These are phyloP conservation scores for Psilocybe cubensis DNA, from an alignment of 768 basidiomycete species.

Conservation along the genomic window DNA sequence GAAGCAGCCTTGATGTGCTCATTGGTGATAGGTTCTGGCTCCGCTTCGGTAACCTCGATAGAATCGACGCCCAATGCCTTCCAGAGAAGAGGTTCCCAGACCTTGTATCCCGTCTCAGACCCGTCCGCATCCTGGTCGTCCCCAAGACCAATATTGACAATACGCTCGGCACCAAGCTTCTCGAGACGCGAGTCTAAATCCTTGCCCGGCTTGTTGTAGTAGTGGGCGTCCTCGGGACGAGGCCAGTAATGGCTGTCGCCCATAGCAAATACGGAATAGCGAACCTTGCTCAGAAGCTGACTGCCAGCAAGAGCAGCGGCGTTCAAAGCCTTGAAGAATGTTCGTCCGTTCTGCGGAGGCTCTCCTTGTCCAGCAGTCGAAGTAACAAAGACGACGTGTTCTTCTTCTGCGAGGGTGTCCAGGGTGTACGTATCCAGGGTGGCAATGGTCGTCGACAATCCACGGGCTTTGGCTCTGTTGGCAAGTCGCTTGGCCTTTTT, in stretches of 20 bases:
- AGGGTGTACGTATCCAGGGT: constrained; percentile 83
- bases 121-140: constrained; percentile 99
- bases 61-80: constrained; percentile 91
- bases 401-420: constrained; percentile 74
- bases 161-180: constrained; percentile 77
- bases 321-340: constrained; percentile 85
- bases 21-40: constrained; percentile 97
- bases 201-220: constrained; percentile 96
- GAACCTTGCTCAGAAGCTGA: constrained; percentile 62
- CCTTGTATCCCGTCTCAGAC: constrained; percentile 92
- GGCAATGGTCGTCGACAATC: constrained; percentile 73
- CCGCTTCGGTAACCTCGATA: constrained; percentile 86
- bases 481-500: constrained; percentile 91
- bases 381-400: constrained; percentile 83
- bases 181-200: constrained; percentile 84
- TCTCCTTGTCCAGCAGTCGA: constrained; percentile 98
- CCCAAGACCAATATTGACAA: constrained; percentile 80
- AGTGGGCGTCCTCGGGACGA: constrained; percentile 92
- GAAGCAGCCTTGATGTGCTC: constrained; percentile 99
- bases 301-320: constrained; percentile 64
- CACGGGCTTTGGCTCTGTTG: constrained; percentile 81
- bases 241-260: constrained; percentile 99
- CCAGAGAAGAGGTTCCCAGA: constrained; percentile 95
- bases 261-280: constrained; percentile 89
- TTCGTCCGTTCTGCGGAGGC: constrained; percentile 94